Evolutionary conservation across 345 rosid genomes (phyloP).

Genomic region (Angophora floribunda): DNA sequence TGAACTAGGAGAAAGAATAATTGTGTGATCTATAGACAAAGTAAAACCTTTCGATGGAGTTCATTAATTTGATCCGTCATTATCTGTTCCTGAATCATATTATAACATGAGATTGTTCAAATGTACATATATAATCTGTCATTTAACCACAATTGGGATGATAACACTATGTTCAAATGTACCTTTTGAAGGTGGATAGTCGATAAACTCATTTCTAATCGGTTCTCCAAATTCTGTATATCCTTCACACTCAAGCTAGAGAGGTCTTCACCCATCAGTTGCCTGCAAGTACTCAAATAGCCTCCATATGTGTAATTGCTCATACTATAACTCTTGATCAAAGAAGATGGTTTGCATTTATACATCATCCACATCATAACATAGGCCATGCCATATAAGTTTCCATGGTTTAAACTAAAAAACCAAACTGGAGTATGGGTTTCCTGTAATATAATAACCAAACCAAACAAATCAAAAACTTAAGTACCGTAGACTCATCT

Average conservation of each 20-base stretch:
- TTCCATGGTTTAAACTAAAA: not conserved
- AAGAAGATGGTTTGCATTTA: not conserved
- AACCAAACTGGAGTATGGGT: not conserved
- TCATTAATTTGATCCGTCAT: not conserved
- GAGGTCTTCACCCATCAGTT: constrained; percentile 1
- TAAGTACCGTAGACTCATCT: not conserved
- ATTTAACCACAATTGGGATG: not conserved
- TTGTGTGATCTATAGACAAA: not conserved
- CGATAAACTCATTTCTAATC: not conserved
- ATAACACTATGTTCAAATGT: not conserved
- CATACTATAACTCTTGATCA: not conserved
- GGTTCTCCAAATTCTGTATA: not conserved
- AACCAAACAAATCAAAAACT: not conserved
- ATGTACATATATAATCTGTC: not conserved
- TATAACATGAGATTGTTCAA: not conserved
- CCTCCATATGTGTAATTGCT: not conserved
- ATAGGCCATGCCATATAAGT: not conserved
- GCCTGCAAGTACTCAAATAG: not conserved
- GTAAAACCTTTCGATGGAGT: not conserved
- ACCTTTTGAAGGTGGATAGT: constrained; percentile 1
- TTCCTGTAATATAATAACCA: not conserved
- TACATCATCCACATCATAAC: not conserved
- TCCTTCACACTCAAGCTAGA: not conserved
- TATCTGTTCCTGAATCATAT: not conserved
- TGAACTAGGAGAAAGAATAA: not conserved